These are phyloP conservation scores for Oxytropis ochrocephala DNA, from an alignment of 306 rosid species.

Conservation along the genomic window DNA sequence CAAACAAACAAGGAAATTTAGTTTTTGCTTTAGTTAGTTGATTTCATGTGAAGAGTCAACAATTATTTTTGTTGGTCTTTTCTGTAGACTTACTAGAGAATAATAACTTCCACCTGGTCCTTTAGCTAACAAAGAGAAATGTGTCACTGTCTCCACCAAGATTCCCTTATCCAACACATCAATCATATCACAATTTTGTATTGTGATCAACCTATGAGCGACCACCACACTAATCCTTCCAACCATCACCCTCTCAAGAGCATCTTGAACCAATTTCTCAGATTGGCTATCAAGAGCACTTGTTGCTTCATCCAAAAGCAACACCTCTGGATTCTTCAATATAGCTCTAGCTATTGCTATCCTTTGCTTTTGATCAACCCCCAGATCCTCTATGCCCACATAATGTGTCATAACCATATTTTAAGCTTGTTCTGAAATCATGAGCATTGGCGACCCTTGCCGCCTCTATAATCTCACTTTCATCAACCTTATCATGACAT, in stretches of 20 bases:
- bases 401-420: constrained; percentile 65
- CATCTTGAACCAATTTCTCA: constrained; percentile 77
- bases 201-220: constrained; percentile 85
- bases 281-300: constrained; percentile 85
- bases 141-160: constrained; percentile 75
- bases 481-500: constrained; percentile 42
- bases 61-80: constrained; percentile 16
- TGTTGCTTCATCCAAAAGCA: constrained; percentile 78
- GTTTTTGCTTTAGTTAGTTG: neutral
- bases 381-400: constrained; percentile 92
- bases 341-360: constrained; percentile 87
- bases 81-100: constrained; percentile 52
- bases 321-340: constrained; percentile 53
- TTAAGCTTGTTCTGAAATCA: constrained; percentile 60
- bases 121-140: constrained; percentile 45
- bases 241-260: constrained; percentile 72
- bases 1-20: neutral
- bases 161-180: constrained; percentile 74
- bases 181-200: constrained; percentile 61
- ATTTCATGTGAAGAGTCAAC: neutral
- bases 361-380: constrained; percentile 89
- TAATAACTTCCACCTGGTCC: constrained; percentile 66
- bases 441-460: constrained; percentile 84
- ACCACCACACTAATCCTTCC: constrained; percentile 94
- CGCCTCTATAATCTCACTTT: constrained; percentile 58